Evolutionary conservation across 2,329 filamentous ascomycete species (phyloP).

Genomic region (Penicillium sp.): DNA sequence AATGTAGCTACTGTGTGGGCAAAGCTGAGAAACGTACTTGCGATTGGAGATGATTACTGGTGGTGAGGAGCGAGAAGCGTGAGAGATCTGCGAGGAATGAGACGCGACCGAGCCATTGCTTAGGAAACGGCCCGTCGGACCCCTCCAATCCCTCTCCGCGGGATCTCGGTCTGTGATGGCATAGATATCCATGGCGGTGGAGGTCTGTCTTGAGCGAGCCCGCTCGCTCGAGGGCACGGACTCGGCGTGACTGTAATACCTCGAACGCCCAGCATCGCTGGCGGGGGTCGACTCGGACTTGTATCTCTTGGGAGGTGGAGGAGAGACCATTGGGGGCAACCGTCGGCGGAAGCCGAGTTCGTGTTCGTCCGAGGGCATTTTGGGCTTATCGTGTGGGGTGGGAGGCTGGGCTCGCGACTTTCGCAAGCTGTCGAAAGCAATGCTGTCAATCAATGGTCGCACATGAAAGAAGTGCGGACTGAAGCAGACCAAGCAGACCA

Average conservation of each 20-base stretch:
- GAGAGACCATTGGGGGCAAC: constrained; percentile 19
- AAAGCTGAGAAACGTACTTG: constrained; percentile 14
- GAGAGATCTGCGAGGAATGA: constrained; percentile 18
- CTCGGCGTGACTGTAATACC: constrained; percentile 22
- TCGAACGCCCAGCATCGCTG: constrained; percentile 21
- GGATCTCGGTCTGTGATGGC: constrained; percentile 31
- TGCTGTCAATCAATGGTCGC: constrained; percentile 9
- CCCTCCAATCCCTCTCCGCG: constrained; percentile 17
- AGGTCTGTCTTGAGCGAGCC: constrained; percentile 31
- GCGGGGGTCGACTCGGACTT: constrained; percentile 21
- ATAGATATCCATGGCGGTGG: constrained; percentile 36
- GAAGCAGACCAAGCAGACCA: too few relatives aligned
- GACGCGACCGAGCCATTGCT: constrained; percentile 30
- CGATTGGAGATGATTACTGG: constrained; percentile 19
- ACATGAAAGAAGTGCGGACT: constrained; percentile 2
- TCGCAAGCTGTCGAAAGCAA: neutral
- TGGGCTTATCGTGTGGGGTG: neutral
- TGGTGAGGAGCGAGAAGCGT: constrained; percentile 17
- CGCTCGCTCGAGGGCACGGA: constrained; percentile 26
- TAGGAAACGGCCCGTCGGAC: constrained; percentile 19
- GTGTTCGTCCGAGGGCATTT: constrained; percentile 12
- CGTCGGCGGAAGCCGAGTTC: constrained; percentile 3
- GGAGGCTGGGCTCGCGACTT: neutral
- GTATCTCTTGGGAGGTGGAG: constrained; percentile 21
- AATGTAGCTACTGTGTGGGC: neutral